A percentile compares a stretch with the other conserved stretches of the same genome.
Evolutionary conservation across 805 yeast species (phyloP).

Genomic region (Ogataea kodamae): DNA sequence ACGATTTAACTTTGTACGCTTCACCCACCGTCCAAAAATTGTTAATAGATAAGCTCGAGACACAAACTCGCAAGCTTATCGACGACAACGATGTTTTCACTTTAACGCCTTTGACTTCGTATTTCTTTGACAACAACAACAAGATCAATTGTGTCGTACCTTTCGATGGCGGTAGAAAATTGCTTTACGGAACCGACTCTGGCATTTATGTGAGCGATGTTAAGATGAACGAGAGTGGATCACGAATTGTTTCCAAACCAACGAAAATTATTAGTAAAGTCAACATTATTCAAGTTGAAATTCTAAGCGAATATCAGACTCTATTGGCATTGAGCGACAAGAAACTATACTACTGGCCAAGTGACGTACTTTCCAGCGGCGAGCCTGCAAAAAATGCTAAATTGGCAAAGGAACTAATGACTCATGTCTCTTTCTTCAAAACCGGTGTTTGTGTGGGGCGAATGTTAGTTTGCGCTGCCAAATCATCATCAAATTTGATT

Average conservation of each 20-base stretch:
- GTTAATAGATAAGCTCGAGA: constrained; percentile 71
- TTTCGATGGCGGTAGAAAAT: constrained; percentile 88
- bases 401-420: constrained; percentile 72
- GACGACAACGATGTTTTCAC: constrained; percentile 77
- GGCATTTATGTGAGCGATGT: constrained; percentile 85
- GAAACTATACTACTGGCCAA: constrained; percentile 69
- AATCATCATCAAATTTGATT: constrained; percentile 72
- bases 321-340: constrained; percentile 80
- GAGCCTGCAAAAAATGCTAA: constrained; percentile 52
- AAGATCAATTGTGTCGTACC: constrained; percentile 90
- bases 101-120: constrained; percentile 66
- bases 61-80: constrained; percentile 73
- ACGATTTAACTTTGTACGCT: constrained; percentile 50
- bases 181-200: constrained; percentile 85
- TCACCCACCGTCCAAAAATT: constrained; percentile 70
- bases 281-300: constrained; percentile 85
- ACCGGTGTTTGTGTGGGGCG: constrained; percentile 91
- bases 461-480: constrained; percentile 85
- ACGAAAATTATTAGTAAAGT: constrained; percentile 67
- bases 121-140: constrained; percentile 69
- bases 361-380: constrained; percentile 56
- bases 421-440: constrained; percentile 87
- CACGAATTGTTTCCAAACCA: constrained; percentile 63
- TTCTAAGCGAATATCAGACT: constrained; percentile 85
- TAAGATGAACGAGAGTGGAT: constrained; percentile 45